Conservation (phyloP, 202 grass and related monocot species). For the Hordeum pubiflorum region DNA sequence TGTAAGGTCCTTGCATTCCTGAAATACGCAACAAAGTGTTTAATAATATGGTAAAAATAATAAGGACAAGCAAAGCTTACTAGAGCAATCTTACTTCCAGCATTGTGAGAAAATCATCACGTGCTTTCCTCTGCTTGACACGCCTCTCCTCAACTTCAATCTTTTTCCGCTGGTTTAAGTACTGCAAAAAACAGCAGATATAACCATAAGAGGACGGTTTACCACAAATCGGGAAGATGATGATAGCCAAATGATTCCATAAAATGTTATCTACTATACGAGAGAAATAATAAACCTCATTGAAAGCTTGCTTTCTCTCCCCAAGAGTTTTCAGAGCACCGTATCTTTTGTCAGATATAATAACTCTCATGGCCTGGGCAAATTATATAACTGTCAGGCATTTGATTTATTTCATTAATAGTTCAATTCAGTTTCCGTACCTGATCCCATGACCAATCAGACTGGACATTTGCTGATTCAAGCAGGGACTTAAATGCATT, state of each 20-base stretch:
- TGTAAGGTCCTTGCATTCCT: slow-evolving; percentile 87
- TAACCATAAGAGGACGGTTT: neutral
- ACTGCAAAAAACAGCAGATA: slow-evolving; percentile 43
- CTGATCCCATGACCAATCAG: slow-evolving; percentile 97
- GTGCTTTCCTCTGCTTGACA: slow-evolving; percentile 81
- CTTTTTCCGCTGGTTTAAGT: slow-evolving; percentile 89
- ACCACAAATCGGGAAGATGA: neutral
- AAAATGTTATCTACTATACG: neutral
- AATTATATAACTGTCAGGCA: slow-evolving; percentile 21
- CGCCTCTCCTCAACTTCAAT: slow-evolving; percentile 74
- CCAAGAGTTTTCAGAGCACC: slow-evolving; percentile 87
- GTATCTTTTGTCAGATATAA: slow-evolving; percentile 98
- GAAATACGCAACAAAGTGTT: slow-evolving; percentile 33
- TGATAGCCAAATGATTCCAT: neutral
- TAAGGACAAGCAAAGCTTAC: neutral
- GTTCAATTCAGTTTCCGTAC: slow-evolving; percentile 31
- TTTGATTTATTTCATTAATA: neutral
- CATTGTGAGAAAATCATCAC: slow-evolving; percentile 83
- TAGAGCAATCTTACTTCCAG: slow-evolving; percentile 53
- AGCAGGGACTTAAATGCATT: slow-evolving; percentile 81
- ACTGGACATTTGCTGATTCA: slow-evolving; percentile 90
- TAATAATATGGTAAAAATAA: slow-evolving; percentile 9
- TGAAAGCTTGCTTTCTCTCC: slow-evolving; percentile 96
- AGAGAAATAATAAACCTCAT: slow-evolving; percentile 54
- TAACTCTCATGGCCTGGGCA: slow-evolving; percentile 87